Evolutionary conservation across 2,329 filamentous ascomycete genomes (phyloP).

Genomic region (Hypoxylon sp.): DNA sequence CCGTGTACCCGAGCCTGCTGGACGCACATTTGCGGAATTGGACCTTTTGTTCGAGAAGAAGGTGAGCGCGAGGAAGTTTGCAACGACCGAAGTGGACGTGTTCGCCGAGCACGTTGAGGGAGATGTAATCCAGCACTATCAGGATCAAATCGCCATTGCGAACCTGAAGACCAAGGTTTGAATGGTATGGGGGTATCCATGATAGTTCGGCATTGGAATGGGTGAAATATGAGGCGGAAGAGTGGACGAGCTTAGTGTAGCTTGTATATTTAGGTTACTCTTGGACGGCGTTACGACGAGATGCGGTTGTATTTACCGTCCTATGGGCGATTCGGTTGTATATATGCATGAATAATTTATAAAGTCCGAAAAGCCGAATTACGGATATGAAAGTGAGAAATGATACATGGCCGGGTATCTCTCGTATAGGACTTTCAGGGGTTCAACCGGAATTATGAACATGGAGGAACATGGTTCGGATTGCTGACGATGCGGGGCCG

Average conservation of each 20-base stretch:
- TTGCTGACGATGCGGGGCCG: constrained; percentile 5
- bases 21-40: constrained; percentile 87
- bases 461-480: background rate
- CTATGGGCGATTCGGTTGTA: background rate
- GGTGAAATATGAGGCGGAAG: background rate
- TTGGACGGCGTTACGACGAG: background rate
- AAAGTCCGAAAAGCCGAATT: background rate
- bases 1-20: constrained; percentile 83
- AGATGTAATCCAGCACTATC: constrained; percentile 65
- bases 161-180: constrained; percentile 50
- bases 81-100: constrained; percentile 69
- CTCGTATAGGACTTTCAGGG: background rate
- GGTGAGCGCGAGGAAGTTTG: constrained; percentile 81
- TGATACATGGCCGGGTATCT: background rate
- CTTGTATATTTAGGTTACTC: constrained; percentile 15
- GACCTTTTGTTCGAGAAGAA: constrained; percentile 86
- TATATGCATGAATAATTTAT: constrained; percentile 1
- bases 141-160: constrained; percentile 57
- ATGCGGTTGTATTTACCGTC: background rate
- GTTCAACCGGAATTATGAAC: background rate
- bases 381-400: constrained; percentile 1
- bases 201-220: background rate
- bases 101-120: constrained; percentile 67
- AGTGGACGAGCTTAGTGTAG: constrained; percentile 6
- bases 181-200: constrained; percentile 1